A percentile compares a stretch with the other conserved stretches of the same genome.
Conservation (phyloP, 2,329 filamentous ascomycete genomes). For the Penicillium occitanis region DNA sequence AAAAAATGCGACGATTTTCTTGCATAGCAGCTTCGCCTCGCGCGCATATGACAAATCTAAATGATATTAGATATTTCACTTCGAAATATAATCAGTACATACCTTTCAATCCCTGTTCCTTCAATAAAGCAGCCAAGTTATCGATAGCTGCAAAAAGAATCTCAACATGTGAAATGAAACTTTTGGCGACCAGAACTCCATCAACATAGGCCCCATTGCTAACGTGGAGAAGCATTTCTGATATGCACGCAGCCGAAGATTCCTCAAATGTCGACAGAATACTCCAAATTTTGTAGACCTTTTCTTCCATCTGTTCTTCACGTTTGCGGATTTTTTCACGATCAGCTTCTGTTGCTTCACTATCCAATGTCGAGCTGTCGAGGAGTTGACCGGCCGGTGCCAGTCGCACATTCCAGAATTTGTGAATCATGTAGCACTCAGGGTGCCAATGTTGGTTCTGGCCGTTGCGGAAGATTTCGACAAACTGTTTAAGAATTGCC, state of each 20-base stretch:
- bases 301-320: slow-evolving; percentile 95
- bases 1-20: slow-evolving; percentile 98
- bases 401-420: slow-evolving; percentile 97
- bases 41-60: slow-evolving; percentile 83
- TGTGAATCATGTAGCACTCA: slow-evolving; percentile 99
- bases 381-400: slow-evolving; percentile 59
- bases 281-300: slow-evolving; percentile 98
- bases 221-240: slow-evolving; percentile 97
- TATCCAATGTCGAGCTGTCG: slow-evolving; percentile 47
- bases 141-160: slow-evolving; percentile 88
- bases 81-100: slow-evolving; percentile 33
- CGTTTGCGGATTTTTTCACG: slow-evolving; percentile 75
- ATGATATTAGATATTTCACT: slow-evolving; percentile 27
- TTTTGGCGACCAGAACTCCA: slow-evolving; percentile 89
- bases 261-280: slow-evolving; percentile 96
- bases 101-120: slow-evolving; percentile 72
- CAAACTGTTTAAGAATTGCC: slow-evolving; percentile 96
- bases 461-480: slow-evolving; percentile 96
- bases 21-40: slow-evolving; percentile 98
- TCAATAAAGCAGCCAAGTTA: slow-evolving; percentile 73
- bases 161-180: slow-evolving; percentile 95
- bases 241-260: slow-evolving; percentile 95
- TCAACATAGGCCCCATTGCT: slow-evolving; percentile 97
- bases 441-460: slow-evolving; percentile 99
- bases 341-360: slow-evolving; percentile 64